Conservation (phyloP, 225 moss, liverwort and hornwort genomes). For the Takakia lepidozioides region DNA sequence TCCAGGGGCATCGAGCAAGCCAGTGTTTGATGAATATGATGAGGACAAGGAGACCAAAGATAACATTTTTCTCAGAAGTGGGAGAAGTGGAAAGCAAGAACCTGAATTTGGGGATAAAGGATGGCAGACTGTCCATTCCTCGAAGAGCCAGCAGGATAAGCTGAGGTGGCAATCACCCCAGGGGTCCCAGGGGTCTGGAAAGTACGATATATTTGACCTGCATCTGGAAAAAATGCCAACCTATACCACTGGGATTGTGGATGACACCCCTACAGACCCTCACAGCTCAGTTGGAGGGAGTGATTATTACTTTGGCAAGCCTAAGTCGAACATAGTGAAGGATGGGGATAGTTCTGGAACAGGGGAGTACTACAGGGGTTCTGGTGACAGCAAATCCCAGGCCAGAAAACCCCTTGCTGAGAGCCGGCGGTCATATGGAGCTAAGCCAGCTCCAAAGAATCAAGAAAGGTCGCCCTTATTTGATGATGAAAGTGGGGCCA, state of each 20-base stretch:
- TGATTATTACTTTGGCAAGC: constrained; percentile 17
- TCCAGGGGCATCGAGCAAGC: constrained; percentile 13
- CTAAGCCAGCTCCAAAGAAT: constrained; percentile 17
- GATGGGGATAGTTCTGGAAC: constrained; percentile 13
- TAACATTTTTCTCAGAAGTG: constrained; percentile 7
- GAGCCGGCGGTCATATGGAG: constrained; percentile 13
- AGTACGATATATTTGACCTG: constrained; percentile 38
- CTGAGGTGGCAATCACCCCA: constrained; percentile 36
- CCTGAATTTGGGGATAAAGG: too few relatives aligned
- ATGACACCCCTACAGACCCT: constrained; percentile 14
- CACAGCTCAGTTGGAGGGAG: constrained; percentile 30
- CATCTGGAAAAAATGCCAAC: constrained; percentile 51
- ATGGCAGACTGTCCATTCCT: too few relatives aligned
- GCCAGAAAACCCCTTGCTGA: too few relatives aligned
- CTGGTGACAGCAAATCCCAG: too few relatives aligned
- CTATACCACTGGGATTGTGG: too few relatives aligned
- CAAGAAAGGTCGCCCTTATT: constrained; percentile 46
- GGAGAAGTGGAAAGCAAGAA: constrained; percentile 3
- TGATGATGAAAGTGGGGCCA: constrained; percentile 49
- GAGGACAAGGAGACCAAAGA: constrained; percentile 10
- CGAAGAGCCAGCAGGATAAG: too few relatives aligned
- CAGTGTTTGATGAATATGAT: constrained; percentile 11
- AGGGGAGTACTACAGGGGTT: too few relatives aligned
- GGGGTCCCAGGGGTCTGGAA: constrained; percentile 29
- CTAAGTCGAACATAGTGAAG: constrained; percentile 4